phyloP scores from a whole-genome alignment of 352 stramenopile species.

The Blastocystis sp. region DNA sequence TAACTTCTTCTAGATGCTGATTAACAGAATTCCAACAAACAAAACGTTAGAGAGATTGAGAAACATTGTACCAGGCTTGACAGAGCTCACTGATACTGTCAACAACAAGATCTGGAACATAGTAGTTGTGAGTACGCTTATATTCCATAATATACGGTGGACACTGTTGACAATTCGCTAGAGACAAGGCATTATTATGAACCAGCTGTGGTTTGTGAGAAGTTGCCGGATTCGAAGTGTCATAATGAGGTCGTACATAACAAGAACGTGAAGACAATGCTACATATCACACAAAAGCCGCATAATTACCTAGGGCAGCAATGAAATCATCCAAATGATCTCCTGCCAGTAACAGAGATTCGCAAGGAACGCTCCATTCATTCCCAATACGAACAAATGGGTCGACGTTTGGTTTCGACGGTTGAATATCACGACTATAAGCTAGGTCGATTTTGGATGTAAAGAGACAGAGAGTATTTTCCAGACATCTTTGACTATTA shows the following conservation, averaged over 20 bases:
- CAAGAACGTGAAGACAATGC: slow-evolving; percentile 18
- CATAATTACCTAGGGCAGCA: not conserved
- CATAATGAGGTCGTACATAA: slow-evolving; percentile 29
- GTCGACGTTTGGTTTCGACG: slow-evolving; percentile 43
- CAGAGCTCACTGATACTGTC: slow-evolving; percentile 6
- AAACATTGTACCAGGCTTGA: slow-evolving; percentile 24
- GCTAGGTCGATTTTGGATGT: slow-evolving; percentile 9
- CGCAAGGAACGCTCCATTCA: not conserved
- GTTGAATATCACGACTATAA: slow-evolving; percentile 45
- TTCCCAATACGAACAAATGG: slow-evolving; percentile 20
- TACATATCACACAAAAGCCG: not conserved
- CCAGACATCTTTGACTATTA: not conserved
- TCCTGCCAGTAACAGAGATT: slow-evolving; percentile 18
- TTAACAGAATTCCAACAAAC: not conserved
- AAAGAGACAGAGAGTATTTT: slow-evolving; percentile 20
- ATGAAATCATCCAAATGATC: slow-evolving; percentile 60
- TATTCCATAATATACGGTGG: slow-evolving; percentile 33
- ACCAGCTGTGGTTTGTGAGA: not conserved
- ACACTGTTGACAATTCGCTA: slow-evolving; percentile 33
- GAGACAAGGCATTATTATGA: not conserved
- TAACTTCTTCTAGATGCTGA: too few relatives aligned
- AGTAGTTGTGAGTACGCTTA: slow-evolving; percentile 8
- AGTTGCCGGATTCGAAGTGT: not conserved
- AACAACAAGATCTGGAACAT: slow-evolving; percentile 40
- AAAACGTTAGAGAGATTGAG: not conserved